Conservation (phyloP, 2,329 filamentous ascomycete species). For the Penicillium sumatraense region DNA sequence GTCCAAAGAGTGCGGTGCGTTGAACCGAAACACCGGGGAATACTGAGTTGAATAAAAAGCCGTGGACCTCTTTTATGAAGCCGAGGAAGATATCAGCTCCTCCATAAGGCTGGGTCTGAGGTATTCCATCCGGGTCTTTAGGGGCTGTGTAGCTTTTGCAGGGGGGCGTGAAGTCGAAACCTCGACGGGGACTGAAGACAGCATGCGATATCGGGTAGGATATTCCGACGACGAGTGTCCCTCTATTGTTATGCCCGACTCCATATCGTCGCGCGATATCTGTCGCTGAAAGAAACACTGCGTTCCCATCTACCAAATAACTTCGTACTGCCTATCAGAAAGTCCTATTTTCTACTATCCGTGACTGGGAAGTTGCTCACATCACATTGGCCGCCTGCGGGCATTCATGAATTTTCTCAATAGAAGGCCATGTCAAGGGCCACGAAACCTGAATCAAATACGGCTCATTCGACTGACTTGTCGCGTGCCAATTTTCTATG, state of each 20-base stretch:
- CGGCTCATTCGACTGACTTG: constrained; percentile 1
- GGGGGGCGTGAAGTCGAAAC: constrained; percentile 26
- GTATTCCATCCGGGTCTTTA: constrained; percentile 28
- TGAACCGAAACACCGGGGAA: constrained; percentile 38
- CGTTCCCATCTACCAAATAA: constrained; percentile 35
- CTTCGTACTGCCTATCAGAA: constrained; percentile 9
- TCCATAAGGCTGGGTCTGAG: constrained; percentile 33
- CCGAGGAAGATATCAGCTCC: constrained; percentile 52
- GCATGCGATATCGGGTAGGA: constrained; percentile 27
- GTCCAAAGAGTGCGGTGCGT: constrained; percentile 53
- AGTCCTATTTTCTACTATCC: neutral
- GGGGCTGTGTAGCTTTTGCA: constrained; percentile 27
- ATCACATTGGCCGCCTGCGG: constrained; percentile 17
- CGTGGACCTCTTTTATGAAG: constrained; percentile 48
- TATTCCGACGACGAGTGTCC: constrained; percentile 30
- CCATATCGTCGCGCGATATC: constrained; percentile 27
- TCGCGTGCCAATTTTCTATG: constrained; percentile 18
- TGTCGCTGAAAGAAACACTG: constrained; percentile 32
- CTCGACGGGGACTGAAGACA: constrained; percentile 27
- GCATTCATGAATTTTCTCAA: neutral
- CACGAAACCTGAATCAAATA: constrained; percentile 33
- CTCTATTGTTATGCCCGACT: constrained; percentile 16
- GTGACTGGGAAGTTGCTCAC: constrained; percentile 15
- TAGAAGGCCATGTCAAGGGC: constrained; percentile 28
- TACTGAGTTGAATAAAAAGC: constrained; percentile 31